Percentiles rank a stretch among this genome's conserved stretches.
These are phyloP conservation scores for Nematodospora anomalae DNA, from an alignment of 1,139 yeast species.

Conservation along the genomic window DNA sequence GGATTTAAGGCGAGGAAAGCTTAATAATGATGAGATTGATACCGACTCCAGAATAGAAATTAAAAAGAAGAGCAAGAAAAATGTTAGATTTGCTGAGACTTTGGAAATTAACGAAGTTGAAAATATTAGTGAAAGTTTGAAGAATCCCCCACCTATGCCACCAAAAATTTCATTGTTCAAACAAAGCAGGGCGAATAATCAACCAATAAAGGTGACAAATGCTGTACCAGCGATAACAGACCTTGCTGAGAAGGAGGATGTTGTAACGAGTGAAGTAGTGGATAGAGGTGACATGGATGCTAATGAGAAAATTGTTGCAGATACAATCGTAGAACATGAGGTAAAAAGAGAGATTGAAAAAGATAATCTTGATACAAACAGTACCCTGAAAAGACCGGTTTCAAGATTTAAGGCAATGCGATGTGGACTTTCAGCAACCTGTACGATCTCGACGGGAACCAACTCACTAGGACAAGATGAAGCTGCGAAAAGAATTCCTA, in stretches of 20 bases:
- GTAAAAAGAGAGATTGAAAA: constrained; percentile 11
- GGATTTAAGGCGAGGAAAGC: constrained; percentile 20
- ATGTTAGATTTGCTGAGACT: constrained; percentile 52
- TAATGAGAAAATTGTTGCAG: constrained; percentile 3
- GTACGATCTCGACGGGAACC: too few relatives aligned
- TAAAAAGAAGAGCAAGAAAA: constrained; percentile 29
- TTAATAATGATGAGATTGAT: constrained; percentile 8
- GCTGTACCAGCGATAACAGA: constrained; percentile 1
- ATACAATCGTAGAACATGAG: constrained; percentile 4
- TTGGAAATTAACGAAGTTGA: constrained; percentile 62
- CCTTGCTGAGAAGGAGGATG: constrained; percentile 7
- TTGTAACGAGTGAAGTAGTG: constrained; percentile 9
- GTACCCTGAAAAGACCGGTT: constrained; percentile 7
- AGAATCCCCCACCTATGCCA: constrained; percentile 21
- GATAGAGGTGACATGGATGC: constrained; percentile 11
- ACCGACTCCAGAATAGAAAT: background rate
- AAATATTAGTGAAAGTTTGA: constrained; percentile 49
- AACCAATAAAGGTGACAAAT: constrained; percentile 1
- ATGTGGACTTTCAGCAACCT: background rate
- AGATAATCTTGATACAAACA: constrained; percentile 7
- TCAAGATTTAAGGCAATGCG: constrained; percentile 28
- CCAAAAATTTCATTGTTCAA: constrained; percentile 17
- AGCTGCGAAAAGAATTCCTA: constrained; percentile 7
- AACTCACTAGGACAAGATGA: constrained; percentile 3
- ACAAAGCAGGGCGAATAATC: constrained; percentile 12